Evolutionary conservation across 2,329 filamentous ascomycete genomes (phyloP).

Genomic region (Allantophomopsis cytisporea): DNA sequence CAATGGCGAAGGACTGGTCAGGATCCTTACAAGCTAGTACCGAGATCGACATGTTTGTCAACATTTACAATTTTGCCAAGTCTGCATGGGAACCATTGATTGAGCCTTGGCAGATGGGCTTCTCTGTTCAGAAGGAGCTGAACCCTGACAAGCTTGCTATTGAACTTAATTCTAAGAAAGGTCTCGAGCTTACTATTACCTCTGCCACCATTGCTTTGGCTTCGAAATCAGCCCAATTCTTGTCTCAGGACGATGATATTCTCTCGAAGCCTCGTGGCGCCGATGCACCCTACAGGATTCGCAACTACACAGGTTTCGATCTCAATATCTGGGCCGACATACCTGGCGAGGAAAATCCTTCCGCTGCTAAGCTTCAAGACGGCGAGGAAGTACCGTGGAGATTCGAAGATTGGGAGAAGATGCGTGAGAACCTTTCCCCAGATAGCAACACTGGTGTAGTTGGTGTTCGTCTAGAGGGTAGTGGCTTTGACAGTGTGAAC

Average conservation of each 20-base stretch:
- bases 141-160: slow-evolving; percentile 66
- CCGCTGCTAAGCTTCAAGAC: slow-evolving; percentile 67
- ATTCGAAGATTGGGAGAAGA: slow-evolving; percentile 93
- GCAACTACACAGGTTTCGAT: slow-evolving; percentile 92
- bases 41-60: slow-evolving; percentile 85
- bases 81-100: slow-evolving; percentile 95
- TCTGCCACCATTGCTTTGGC: slow-evolving; percentile 86
- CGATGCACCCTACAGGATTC: slow-evolving; percentile 85
- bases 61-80: slow-evolving; percentile 98
- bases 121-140: slow-evolving; percentile 71
- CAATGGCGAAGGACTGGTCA: slow-evolving; percentile 84
- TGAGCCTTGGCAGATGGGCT: slow-evolving; percentile 91
- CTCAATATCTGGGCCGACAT: slow-evolving; percentile 72
- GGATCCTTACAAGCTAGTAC: slow-evolving; percentile 76
- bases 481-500: slow-evolving; percentile 82
- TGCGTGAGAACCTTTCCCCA: slow-evolving; percentile 81
- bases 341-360: slow-evolving; percentile 47
- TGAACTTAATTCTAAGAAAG: slow-evolving; percentile 79
- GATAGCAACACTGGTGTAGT: slow-evolving; percentile 73
- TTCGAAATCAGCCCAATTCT: slow-evolving; percentile 85
- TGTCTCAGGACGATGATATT: slow-evolving; percentile 80
- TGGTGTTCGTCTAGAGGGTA: slow-evolving; percentile 75
- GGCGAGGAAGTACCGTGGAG: slow-evolving; percentile 90
- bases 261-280: slow-evolving; percentile 83
- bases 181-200: slow-evolving; percentile 82